These are phyloP conservation scores for Colletotrichum sp. DNA, from an alignment of 2,329 filamentous ascomycete species.

Conservation along the genomic window DNA sequence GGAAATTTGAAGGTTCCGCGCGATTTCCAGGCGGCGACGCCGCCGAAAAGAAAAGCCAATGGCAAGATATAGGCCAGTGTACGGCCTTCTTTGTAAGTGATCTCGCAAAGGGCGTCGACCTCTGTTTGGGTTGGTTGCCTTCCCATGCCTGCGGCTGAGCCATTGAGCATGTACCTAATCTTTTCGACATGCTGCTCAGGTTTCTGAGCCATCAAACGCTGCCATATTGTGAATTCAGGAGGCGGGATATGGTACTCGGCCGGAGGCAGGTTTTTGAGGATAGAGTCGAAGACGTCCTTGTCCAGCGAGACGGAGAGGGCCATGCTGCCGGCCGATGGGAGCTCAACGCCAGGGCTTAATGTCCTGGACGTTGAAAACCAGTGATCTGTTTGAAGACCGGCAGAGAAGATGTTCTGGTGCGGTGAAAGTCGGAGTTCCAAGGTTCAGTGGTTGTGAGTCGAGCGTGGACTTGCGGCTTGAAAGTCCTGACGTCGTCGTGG, in stretches of 20 bases:
- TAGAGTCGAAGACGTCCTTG: background rate
- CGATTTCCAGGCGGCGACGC: constrained; percentile 29
- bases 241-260: background rate
- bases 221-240: constrained; percentile 2
- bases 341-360: background rate
- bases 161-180: background rate
- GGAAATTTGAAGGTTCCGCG: constrained; percentile 44
- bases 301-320: background rate
- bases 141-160: background rate
- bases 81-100: constrained; percentile 33
- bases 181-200: background rate
- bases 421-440: background rate
- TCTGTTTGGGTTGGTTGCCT: constrained; percentile 40
- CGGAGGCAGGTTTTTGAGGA: background rate
- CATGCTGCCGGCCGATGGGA: background rate
- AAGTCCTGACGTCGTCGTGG: constrained; percentile 12
- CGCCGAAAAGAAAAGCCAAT: constrained; percentile 26
- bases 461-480: background rate
- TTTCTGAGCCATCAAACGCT: background rate
- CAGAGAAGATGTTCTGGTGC: background rate
- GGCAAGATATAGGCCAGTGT: constrained; percentile 34
- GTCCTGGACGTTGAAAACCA: background rate
- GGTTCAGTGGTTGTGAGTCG: background rate
- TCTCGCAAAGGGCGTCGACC: constrained; percentile 33
- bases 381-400: background rate